A percentile compares a stretch with the other conserved stretches of the same genome.
Conservation (phyloP, 305 asterid genomes). For the Rubia balearica region DNA sequence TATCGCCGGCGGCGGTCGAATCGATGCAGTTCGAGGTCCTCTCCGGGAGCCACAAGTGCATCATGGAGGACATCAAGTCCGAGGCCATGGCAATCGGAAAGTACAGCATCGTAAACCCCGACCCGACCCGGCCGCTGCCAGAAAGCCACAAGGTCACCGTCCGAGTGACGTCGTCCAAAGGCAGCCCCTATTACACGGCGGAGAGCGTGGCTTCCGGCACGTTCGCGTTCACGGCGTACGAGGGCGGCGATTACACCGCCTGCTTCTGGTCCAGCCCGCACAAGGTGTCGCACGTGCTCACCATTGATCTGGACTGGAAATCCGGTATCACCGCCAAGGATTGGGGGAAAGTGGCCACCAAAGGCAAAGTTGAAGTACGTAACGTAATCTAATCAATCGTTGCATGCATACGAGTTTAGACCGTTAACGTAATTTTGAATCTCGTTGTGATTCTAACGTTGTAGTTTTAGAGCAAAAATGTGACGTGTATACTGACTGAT, state of each 20-base stretch:
- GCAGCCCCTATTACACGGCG: neutral
- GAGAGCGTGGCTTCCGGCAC: conserved; percentile 2
- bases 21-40: conserved; percentile 24
- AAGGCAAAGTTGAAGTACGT: conserved; percentile 5
- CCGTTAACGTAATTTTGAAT: too few species aligned
- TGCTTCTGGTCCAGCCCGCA: neutral
- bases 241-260: conserved; percentile 9
- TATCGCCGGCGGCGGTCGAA: conserved; percentile 8
- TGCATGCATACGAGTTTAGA: too few species aligned
- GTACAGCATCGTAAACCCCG: conserved; percentile 24
- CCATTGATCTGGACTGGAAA: conserved; percentile 7
- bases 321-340: neutral
- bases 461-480: too few species aligned
- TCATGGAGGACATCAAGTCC: conserved; percentile 24
- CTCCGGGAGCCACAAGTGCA: conserved; percentile 29
- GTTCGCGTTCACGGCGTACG: conserved; percentile 5
- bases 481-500: too few species aligned
- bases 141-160: conserved; percentile 20
- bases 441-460: neutral
- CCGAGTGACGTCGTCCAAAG: conserved; percentile 13
- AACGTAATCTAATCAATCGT: neutral
- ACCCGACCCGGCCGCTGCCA: conserved; percentile 15
- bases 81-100: conserved; percentile 28
- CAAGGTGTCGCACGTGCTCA: neutral
- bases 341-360: conserved; percentile 8